These are phyloP conservation scores for Trichoderma lentiforme DNA, from an alignment of 2,329 filamentous ascomycete genomes.

Conservation along the genomic window DNA sequence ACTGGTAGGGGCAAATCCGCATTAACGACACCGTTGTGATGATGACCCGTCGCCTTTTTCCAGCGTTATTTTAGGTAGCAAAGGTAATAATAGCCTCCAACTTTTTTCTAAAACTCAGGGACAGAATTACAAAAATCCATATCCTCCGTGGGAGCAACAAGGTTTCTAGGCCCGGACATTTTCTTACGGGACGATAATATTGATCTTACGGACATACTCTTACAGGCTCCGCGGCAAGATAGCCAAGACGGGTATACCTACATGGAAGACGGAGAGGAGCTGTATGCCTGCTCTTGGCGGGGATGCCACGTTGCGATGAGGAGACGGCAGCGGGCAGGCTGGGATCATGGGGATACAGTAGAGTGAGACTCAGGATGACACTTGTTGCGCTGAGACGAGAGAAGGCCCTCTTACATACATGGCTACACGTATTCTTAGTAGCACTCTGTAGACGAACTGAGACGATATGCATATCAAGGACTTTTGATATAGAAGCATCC, in stretches of 20 bases:
- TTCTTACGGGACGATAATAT: not conserved
- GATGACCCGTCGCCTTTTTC: not conserved
- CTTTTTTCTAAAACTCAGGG: not conserved
- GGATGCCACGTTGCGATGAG: not conserved
- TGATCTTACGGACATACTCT: not conserved
- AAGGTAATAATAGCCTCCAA: not conserved
- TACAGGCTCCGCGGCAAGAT: not conserved
- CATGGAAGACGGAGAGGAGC: not conserved
- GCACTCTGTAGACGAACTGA: not conserved
- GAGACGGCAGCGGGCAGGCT: not conserved
- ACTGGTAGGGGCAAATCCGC: not conserved
- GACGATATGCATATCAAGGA: not conserved
- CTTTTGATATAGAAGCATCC: not conserved
- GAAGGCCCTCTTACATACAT: not conserved
- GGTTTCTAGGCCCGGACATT: not conserved
- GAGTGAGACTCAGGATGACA: not conserved
- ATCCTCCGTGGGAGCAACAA: not conserved
- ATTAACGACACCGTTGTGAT: not conserved
- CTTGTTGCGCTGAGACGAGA: not conserved
- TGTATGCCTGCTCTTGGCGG: not conserved
- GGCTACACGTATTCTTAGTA: not conserved
- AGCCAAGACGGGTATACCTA: not conserved
- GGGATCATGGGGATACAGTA: not conserved
- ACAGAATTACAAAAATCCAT: not conserved
- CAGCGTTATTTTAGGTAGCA: not conserved